Evolutionary conservation across 1,139 yeast genomes (phyloP).

Genomic region (Waltiozyma sp.): DNA sequence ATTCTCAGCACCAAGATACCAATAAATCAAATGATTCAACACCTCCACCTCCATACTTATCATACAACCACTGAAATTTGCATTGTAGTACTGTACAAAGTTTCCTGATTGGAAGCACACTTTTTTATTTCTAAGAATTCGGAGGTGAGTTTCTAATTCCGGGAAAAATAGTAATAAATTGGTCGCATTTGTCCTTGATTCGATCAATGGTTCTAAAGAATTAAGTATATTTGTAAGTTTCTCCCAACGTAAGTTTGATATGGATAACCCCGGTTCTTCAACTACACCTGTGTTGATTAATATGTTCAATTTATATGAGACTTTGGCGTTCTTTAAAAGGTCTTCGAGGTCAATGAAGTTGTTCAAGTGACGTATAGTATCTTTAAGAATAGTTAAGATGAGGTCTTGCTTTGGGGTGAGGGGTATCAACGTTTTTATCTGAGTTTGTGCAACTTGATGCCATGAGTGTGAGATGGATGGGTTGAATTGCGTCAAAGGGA

Average conservation of each 20-base stretch:
- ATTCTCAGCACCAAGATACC: background rate
- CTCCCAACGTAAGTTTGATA: background rate
- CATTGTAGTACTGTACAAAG: background rate
- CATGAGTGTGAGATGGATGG: background rate
- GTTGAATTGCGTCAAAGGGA: background rate
- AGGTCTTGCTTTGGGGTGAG: background rate
- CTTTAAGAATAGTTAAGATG: background rate
- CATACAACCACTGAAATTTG: background rate
- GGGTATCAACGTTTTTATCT: background rate
- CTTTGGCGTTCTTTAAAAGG: background rate
- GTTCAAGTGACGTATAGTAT: background rate
- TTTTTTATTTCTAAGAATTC: background rate
- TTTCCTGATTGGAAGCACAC: background rate
- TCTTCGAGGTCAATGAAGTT: background rate
- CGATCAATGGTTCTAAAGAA: background rate
- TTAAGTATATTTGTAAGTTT: background rate
- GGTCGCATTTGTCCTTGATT: background rate
- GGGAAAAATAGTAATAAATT: background rate
- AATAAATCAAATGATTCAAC: background rate
- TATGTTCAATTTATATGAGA: background rate
- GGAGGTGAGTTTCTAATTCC: background rate
- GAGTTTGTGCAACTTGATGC: background rate
- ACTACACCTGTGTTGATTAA: background rate
- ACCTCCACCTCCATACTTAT: background rate
- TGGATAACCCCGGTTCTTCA: background rate